Base-by-base conservation (phyloP, 805 yeast species). In the Candida coquimbonensis region DNA sequence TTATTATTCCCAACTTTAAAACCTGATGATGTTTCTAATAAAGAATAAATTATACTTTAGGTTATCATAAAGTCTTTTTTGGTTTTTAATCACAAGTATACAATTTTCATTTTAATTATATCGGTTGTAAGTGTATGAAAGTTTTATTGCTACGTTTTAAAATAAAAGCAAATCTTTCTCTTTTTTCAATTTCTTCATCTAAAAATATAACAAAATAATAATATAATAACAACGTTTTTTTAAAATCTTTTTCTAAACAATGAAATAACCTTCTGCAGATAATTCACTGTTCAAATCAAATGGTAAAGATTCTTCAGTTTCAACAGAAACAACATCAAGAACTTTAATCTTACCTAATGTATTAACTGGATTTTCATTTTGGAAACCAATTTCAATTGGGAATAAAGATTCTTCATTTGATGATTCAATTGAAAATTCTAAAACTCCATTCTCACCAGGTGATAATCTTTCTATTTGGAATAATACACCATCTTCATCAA, bases 1-100 rank as follows among this genome's bases (percentile, higher is more conserved):
- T 76, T 91, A 58, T 74, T 93, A 68, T 91, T 91, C 95, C 99
- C 99, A 69, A 90, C 98, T 51, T 87, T 91, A 80, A 93, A 90
- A 76, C 99, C 98, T 39, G 99, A 93, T 64, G 77, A 59, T 29
- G 13, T 29, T 29, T 11, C 31, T 8, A 29, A 29, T 11, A 29
- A 29, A 11, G 31, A 29, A 29, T 29, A 27, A 11, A 27, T 21
- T 21, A 21, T 21, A 17, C 19, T 17, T 17, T 17, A 17, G 19
- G 2, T 17, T 17, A 17, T 17, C 3, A 17, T 17, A 17, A 17
- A 21, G 24, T 6, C 24, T n/a, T n/a, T n/a, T 21, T 5, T 21
- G 5, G 3, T 21, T 21, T 21, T 21, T 21, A 21, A 4, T 21
- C 24, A 21, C 24, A 21, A 21, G 19, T 21, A 21, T 21, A 21